Base-by-base conservation (phyloP, 2,329 filamentous ascomycete species). In the Phyllosticta citribraziliensis region DNA sequence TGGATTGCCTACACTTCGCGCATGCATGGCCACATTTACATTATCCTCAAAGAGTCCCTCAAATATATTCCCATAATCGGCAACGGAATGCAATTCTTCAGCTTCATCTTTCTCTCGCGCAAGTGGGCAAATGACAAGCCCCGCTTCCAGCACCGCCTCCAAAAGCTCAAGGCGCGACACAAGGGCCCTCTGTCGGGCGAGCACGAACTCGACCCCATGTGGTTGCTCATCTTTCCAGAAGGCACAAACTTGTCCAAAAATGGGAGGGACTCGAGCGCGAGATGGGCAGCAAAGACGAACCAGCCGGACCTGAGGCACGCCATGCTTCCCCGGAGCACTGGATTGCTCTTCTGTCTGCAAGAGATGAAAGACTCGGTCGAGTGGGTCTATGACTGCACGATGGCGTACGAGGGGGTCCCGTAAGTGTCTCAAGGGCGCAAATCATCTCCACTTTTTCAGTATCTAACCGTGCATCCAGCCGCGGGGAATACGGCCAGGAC, bases 371-470 rank as follows among this genome's bases (percentile, higher is more conserved):
- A 80, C 6, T 87, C 87, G 0, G 82, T 94, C 0, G 88, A 93
- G 4, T 95, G 88, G 71, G 80, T 96, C 17, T 96, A 96, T 70
- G 91, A 96, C 76, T 97, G 93, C 74, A 97, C 94, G 0, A 85
- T 99, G 60, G 92, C 90, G 14, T 99, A 99, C 72, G 93, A 97
- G 75, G 94, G 93, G 33, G 84, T 96, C 56, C 88, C 89, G 87
- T 93, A 82, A 80, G 90, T 87, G 24, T 52, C 52, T 27, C 30
- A 22, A 30, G 5, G 40, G n/a, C 40, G 40, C 40, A 24, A 27
- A 11, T 9, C 25, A 50, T 35, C 27, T 33, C 14, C 22, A n/a
- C 14, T n/a, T 27, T n/a, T 8, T 9, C 11, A 17, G 2, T 10
- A 47, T 47, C 25, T 69, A 47, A 68, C 62, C 22, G 54, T 11